phyloP scores from a whole-genome alignment of 176 grass and related monocot species.

The Hordeum marinum region DNA sequence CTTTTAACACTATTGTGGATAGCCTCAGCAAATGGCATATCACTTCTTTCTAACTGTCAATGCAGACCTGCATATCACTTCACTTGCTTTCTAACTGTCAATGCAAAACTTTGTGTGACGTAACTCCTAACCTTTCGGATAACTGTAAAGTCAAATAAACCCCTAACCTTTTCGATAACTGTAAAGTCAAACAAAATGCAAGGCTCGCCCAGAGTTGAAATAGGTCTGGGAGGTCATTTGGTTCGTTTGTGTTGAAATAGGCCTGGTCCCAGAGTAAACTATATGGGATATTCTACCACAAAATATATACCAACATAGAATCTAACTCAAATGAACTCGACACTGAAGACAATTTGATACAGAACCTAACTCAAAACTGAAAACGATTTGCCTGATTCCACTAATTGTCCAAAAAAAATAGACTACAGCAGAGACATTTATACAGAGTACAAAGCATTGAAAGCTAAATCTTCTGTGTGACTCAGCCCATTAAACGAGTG shows the following conservation, averaged over 20 bases:
- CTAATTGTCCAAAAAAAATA: neutral
- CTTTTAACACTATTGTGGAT: neutral
- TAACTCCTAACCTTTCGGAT: too few relatives aligned
- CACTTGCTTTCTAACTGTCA: too few relatives aligned
- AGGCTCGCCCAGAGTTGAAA: neutral
- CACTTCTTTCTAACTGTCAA: neutral
- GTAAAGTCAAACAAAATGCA: too few relatives aligned
- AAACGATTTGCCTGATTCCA: neutral
- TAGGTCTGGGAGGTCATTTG: neutral
- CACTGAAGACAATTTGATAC: neutral
- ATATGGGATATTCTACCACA: neutral
- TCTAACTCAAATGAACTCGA: neutral
- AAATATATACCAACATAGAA: neutral
- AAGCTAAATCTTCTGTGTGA: neutral
- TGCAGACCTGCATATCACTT: neutral
- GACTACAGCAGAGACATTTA: neutral
- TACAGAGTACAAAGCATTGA: neutral
- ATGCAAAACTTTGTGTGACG: too few relatives aligned
- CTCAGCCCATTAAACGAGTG: neutral
- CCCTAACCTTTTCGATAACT: too few relatives aligned
- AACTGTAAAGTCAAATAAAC: too few relatives aligned
- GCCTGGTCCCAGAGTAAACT: neutral
- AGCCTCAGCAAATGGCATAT: neutral
- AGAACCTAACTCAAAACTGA: neutral
- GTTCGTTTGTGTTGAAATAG: neutral